Percentiles rank a stretch among this genome's conserved stretches.
Evolutionary conservation across 768 basidiomycete genomes (phyloP).

Genomic region (Mycena venus): DNA sequence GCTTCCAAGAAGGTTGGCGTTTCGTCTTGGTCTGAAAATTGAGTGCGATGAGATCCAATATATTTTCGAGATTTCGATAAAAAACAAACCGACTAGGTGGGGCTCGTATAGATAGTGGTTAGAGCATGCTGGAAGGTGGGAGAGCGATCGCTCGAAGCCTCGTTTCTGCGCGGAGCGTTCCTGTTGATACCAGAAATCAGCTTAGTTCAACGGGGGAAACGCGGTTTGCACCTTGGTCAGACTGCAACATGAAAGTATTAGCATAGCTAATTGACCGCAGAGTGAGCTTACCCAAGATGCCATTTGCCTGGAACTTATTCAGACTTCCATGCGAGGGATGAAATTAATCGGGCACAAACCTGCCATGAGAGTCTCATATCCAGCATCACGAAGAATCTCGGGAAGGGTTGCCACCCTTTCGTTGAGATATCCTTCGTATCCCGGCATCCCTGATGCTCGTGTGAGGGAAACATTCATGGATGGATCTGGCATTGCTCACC

Average conservation of each 20-base stretch:
- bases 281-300: conserved; percentile 1
- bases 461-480: not conserved
- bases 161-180: conserved; percentile 18
- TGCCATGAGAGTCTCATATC: conserved; percentile 20
- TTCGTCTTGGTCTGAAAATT: conserved; percentile 5
- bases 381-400: conserved; percentile 12
- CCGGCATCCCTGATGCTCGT: not conserved
- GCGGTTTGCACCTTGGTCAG: not conserved
- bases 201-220: not conserved
- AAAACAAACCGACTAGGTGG: not conserved
- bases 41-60: not conserved
- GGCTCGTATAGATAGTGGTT: conserved; percentile 22
- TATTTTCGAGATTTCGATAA: not conserved
- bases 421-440: conserved; percentile 17
- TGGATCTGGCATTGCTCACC: not conserved
- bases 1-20: conserved; percentile 14
- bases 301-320: not conserved
- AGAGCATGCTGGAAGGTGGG: conserved; percentile 12
- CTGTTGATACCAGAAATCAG: not conserved
- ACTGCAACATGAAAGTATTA: not conserved
- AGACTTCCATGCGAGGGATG: not conserved
- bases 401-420: conserved; percentile 18
- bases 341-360: not conserved
- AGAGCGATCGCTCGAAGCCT: conserved; percentile 12
- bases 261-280: too few relatives aligned